Base-by-base conservation (phyloP, 2,329 filamentous ascomycete genomes). In the Xylariales sp. region DNA sequence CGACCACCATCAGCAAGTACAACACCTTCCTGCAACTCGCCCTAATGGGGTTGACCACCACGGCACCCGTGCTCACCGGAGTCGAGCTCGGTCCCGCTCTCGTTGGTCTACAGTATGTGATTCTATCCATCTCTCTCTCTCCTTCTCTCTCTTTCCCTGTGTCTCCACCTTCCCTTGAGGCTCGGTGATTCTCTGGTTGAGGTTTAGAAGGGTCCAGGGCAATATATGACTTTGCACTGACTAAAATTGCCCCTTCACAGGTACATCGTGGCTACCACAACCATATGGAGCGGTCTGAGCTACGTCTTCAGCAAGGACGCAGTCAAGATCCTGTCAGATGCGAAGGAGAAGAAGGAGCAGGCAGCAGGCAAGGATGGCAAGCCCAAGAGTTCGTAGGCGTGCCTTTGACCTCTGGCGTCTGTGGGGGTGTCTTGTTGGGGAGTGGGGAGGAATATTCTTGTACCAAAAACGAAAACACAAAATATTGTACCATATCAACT, bases 11-110 rank as follows among this genome's bases (percentile, higher is more conserved):
- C 44, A 89, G 84, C 63, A 94, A 94, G 68, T 83, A 89, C 62
- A 98, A 98, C 63, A 98, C 93, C 0, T 89, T 94, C 29, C 66
- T 97, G 50, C 93, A 98, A 60, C 69, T 98, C 15, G 80, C 83
- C 5, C 74, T 98, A 11, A 85, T 98, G 53, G 91, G 90, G 14
- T 76, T 83, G 10, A 90, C 89, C 3, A 88, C 91, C 33, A 81
- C 86, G 1, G 75, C 89, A 29, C 91, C 90, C 1, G 72, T 96
- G 11, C 51, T 95, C 17, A 67, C 77, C n/a, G 35, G 27, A 12
- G 61, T 69, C 37, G 70, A 82, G 61, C 47, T 81, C 52, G 58
- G 70, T 39, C 54, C 66, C 29, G 58, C 76, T 32, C 74, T 85
- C 62, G 73, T 69, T 4, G 74, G 66, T 32, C 71, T 77, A 70